phyloP scores from a whole-genome alignment of 2,329 filamentous ascomycete species.

The Ophiostoma himal-ulmi region DNA sequence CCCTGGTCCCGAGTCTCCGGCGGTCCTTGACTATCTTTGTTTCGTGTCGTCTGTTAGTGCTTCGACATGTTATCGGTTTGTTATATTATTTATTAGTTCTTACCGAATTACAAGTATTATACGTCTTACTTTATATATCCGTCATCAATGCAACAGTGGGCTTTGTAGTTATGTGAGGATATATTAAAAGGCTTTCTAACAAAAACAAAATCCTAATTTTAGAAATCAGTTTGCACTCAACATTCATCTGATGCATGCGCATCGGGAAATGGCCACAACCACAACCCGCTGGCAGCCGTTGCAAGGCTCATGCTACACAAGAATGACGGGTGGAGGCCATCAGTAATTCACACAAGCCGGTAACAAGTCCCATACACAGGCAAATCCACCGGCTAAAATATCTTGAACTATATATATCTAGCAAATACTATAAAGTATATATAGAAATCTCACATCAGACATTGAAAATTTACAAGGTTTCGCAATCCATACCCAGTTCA shows the following conservation, averaged over 20 bases:
- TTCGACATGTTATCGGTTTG: no score
- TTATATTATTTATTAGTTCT: no score
- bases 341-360: background rate
- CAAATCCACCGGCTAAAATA: background rate
- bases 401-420: no score
- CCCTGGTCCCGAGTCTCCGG: background rate
- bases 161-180: no score
- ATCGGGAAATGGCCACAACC: background rate
- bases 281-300: background rate
- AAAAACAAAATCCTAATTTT: no score
- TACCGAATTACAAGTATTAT: no score
- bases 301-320: background rate
- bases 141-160: no score
- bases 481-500: background rate
- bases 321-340: background rate
- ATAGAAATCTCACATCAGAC: background rate
- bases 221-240: no score
- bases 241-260: background rate
- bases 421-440: background rate
- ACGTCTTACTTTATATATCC: no score
- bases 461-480: background rate
- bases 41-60: no score
- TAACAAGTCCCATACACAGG: background rate
- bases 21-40: no score
- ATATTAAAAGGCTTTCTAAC: no score